These are phyloP conservation scores for Melocanna baccifera DNA, from an alignment of 176 grass and related monocot genomes.

Conservation along the genomic window DNA sequence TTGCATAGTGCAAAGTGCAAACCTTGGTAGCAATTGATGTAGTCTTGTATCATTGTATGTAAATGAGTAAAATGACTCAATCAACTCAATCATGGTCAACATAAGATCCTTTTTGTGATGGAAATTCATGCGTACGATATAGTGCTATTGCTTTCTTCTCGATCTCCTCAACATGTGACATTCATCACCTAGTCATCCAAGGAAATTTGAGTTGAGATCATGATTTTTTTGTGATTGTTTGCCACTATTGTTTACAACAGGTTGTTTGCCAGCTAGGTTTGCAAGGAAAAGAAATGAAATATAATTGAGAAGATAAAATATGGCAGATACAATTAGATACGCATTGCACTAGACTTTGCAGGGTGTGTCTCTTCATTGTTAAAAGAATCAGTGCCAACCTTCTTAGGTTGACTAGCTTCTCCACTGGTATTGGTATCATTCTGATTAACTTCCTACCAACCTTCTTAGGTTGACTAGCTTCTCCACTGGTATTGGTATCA, in stretches of 20 bases:
- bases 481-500: conserved; percentile 29
- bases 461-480: conserved; percentile 45
- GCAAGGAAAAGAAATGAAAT: not conserved
- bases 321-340: conserved; percentile 32
- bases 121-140: not conserved
- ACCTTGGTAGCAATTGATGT: too few relatives aligned
- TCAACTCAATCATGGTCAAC: too few relatives aligned
- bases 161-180: not conserved
- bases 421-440: conserved; percentile 31
- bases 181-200: not conserved
- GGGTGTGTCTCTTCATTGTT: conserved; percentile 71
- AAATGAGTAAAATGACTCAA: too few relatives aligned
- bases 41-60: too few relatives aligned
- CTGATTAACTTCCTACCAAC: conserved; percentile 58
- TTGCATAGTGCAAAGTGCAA: too few relatives aligned
- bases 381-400: conserved; percentile 73
- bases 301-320: not conserved
- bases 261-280: not conserved
- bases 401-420: conserved; percentile 42
- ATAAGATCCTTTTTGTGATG: not conserved
- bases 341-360: conserved; percentile 77
- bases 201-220: not conserved
- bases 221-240: not conserved
- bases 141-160: not conserved
- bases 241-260: not conserved